phyloP scores from a whole-genome alignment of 2,329 filamentous ascomycete genomes.

The Colletotrichum ledebouriae region DNA sequence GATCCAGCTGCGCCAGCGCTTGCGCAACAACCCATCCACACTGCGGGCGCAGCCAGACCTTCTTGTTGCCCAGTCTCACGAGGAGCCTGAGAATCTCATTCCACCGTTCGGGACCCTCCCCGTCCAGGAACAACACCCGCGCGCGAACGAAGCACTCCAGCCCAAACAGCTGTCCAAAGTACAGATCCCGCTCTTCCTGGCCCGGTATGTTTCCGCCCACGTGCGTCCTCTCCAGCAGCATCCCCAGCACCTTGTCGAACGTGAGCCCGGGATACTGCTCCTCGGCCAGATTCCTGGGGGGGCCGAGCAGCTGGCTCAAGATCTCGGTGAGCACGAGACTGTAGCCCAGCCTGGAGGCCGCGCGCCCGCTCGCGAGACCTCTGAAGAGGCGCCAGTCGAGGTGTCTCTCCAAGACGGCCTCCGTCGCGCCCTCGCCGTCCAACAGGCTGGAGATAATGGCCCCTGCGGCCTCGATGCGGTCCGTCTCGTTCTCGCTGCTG shows the following conservation, averaged over 20 bases:
- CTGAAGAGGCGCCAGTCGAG: slow-evolving; percentile 80
- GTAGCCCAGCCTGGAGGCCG: slow-evolving; percentile 89
- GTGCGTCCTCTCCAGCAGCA: slow-evolving; percentile 69
- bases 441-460: slow-evolving; percentile 70
- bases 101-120: slow-evolving; percentile 69
- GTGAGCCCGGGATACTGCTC: slow-evolving; percentile 66
- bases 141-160: slow-evolving; percentile 89
- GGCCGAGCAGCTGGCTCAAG: slow-evolving; percentile 76
- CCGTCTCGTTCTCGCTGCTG: slow-evolving; percentile 68
- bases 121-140: slow-evolving; percentile 70
- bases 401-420: slow-evolving; percentile 69
- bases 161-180: slow-evolving; percentile 88
- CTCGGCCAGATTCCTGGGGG: slow-evolving; percentile 55
- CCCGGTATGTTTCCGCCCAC: slow-evolving; percentile 66
- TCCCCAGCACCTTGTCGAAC: slow-evolving; percentile 67
- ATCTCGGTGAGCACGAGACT: slow-evolving; percentile 90
- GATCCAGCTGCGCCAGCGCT: slow-evolving; percentile 72
- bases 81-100: slow-evolving; percentile 78
- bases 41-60: slow-evolving; percentile 90
- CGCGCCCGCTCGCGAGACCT: slow-evolving; percentile 89
- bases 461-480: slow-evolving; percentile 70
- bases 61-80: slow-evolving; percentile 81
- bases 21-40: slow-evolving; percentile 87
- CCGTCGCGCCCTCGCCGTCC: slow-evolving; percentile 61
- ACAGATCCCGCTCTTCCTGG: slow-evolving; percentile 88